Evolutionary conservation across 371 early-diverging fungal genomes (phyloP), one percentile per base, ranked within the genome.

Genomic region (Syncephalis plumigaleata): DNA sequence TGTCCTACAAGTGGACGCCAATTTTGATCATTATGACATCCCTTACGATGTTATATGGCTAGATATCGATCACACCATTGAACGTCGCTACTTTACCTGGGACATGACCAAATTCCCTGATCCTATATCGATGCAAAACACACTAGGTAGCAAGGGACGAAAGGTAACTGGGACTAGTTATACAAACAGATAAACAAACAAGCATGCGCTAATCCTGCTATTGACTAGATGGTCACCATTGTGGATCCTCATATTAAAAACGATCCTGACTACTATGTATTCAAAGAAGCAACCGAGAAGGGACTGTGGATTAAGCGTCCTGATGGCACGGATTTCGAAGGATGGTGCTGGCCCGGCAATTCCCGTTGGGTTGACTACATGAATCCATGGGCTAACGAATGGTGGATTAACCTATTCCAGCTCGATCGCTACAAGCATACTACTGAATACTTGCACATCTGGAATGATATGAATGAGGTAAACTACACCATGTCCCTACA

Each of bases 201-300:
- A 26, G n/a, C 36, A 0, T 31, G n/a, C 22, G 21, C 44, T 42
- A 11, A 21, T 36, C 1, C 8, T 20, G 15, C 11, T n/a, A 17
- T 39, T 15, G 24, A 36, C 13, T 31, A 31, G 31, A 76, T 95
- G 66, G 95, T 98, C 17, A 84, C 81, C 1, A 92, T 98, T 51
- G 74, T 94, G 42, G 98, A 98, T 64, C 98, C 98, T 9, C 98
- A 98, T 59, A 81, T 98, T 63, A 98, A 96, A 60, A 69, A 70
- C 9, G 88, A 86, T 37, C 62, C 71, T 25, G 58, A 60, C 31
- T 98, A 86, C 52, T 57, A 64, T 45, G 66, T 92, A 9, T 83
- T 71, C 40, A 75, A 86, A 49, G 81, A 90, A 49, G 93, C 83
- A 27, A 65, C 66, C 27, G 76, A 77, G 4, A 40, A 71, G 36